Evolutionary conservation across 768 basidiomycete genomes (phyloP), one percentile per base, ranked within the genome.

Genomic region (Wakefieldia striispora): DNA sequence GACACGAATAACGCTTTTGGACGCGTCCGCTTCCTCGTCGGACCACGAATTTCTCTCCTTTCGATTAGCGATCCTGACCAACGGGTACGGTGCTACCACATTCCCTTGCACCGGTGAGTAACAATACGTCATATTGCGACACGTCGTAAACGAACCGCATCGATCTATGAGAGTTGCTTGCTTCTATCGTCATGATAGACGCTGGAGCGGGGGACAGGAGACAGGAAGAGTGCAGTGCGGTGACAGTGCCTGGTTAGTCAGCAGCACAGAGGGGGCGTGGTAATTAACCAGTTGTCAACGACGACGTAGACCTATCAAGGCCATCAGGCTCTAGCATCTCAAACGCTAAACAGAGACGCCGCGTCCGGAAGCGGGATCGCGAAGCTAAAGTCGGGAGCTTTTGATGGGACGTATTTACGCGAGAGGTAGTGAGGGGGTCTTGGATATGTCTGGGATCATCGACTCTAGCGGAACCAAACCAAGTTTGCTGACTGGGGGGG

Each of bases 61-160:
- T 24, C 88, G 75, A 61, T 93, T 91, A 2, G 90, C 87, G 50
- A 93, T 88, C 73, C 85, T 91, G 50, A 92, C 85, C 1, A 8
- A 90, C 89, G 3, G 91, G 90, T 0, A 90, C 91, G 0, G 85
- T 80, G 57, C 79, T 86, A 40, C 79, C 74, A 50, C 86, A 90
- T 48, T 84, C 83, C 59, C 75, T 80, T 16, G 87, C 88, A 24
- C 88, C 76, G 8, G 87, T 66, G 23, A 95, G 76, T 14, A 95
- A 70, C 23, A 91, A 74, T 23, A 88, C 76, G 58, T 95, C 92
- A 58, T 92, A 91, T 57, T 83, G 78, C 3, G 84, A 81, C 1
- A 92, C 79, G 56, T 93, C 91, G 51, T 94, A 94, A 67, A 94
- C 85, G 71, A 95, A 95, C 93, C 93, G 59, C 86, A 95, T 6